Evolutionary conservation across 1,284 basidiomycete species (phyloP).

Genomic region (Coriolopsis trogii): DNA sequence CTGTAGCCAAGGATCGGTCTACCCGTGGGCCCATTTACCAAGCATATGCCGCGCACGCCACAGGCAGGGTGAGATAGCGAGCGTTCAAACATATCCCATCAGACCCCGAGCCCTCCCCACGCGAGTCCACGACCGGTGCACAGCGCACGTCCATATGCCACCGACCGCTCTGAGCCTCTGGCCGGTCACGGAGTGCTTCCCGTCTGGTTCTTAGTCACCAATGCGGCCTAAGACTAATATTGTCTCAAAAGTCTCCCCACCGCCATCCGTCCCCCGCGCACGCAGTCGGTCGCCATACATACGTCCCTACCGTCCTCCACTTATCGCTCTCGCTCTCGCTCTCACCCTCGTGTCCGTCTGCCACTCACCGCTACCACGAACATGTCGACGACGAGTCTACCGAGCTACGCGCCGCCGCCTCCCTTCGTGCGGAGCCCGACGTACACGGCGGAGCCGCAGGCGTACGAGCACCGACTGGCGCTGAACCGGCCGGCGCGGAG

Average conservation of each 20-base stretch:
- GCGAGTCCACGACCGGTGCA: slow-evolving; percentile 15
- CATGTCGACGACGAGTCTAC: slow-evolving; percentile 41
- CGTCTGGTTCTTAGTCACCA: slow-evolving; percentile 18
- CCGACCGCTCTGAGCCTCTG: no score
- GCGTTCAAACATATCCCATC: slow-evolving; percentile 14
- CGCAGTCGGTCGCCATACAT: not conserved
- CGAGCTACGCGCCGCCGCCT: slow-evolving; percentile 31
- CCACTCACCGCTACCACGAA: not conserved
- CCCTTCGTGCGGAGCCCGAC: slow-evolving; percentile 29
- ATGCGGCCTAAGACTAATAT: not conserved
- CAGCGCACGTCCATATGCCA: slow-evolving; percentile 17
- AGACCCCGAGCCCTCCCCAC: slow-evolving; percentile 17
- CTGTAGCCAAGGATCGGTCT: no score
- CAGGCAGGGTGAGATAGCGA: slow-evolving; percentile 17
- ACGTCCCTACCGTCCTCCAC: not conserved
- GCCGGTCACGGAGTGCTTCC: no score
- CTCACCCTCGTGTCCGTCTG: not conserved
- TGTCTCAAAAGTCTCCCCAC: not conserved
- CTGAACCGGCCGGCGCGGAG: slow-evolving; percentile 40
- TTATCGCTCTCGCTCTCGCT: no score
- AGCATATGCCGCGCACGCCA: slow-evolving; percentile 11
- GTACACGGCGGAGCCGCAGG: slow-evolving; percentile 50
- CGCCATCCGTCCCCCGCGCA: not conserved
- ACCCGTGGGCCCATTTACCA: no score
- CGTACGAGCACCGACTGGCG: slow-evolving; percentile 56